Conservation (phyloP, 1,284 basidiomycete species). For the Porodaedalea pini region DNA sequence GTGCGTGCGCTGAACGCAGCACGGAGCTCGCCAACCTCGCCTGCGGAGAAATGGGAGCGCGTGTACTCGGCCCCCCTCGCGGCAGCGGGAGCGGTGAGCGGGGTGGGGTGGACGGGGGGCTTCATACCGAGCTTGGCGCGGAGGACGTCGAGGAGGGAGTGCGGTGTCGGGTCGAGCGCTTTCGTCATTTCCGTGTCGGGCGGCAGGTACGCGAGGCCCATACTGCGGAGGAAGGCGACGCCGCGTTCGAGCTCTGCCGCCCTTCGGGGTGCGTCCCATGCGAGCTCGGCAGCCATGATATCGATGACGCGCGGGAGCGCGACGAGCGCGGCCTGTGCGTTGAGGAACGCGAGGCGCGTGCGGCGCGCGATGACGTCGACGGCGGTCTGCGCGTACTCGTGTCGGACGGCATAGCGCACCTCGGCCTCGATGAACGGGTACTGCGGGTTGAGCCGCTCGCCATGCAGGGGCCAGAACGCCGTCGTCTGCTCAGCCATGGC, state of each 20-base stretch:
- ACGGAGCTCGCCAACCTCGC: slow-evolving; percentile 62
- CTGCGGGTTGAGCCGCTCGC: slow-evolving; percentile 67
- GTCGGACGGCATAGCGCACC: slow-evolving; percentile 83
- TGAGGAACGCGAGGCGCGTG: slow-evolving; percentile 89
- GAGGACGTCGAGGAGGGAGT: not conserved
- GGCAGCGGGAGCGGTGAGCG: slow-evolving; percentile 20
- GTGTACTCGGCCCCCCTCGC: slow-evolving; percentile 39
- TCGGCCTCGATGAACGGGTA: slow-evolving; percentile 96
- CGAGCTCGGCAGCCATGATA: slow-evolving; percentile 86
- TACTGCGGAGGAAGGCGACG: slow-evolving; percentile 66
- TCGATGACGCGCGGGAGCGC: slow-evolving; percentile 86
- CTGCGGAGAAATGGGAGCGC: slow-evolving; percentile 63
- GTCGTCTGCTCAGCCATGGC: slow-evolving; percentile 56
- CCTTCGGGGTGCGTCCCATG: slow-evolving; percentile 65
- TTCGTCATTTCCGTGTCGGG: slow-evolving; percentile 26
- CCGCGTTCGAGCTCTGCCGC: slow-evolving; percentile 58
- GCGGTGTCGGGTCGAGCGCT: not conserved
- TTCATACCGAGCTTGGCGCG: slow-evolving; percentile 29
- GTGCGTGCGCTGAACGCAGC: slow-evolving; percentile 49
- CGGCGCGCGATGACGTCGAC: slow-evolving; percentile 92
- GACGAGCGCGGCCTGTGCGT: slow-evolving; percentile 83
- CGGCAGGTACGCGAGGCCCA: slow-evolving; percentile 62
- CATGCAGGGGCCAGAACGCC: slow-evolving; percentile 79
- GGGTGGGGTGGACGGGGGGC: slow-evolving; percentile 28
- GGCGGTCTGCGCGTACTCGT: slow-evolving; percentile 91